These are phyloP conservation scores for Coccomyxa subellipsoidea DNA, from an alignment of 163 green algal species.

Conservation along the genomic window DNA sequence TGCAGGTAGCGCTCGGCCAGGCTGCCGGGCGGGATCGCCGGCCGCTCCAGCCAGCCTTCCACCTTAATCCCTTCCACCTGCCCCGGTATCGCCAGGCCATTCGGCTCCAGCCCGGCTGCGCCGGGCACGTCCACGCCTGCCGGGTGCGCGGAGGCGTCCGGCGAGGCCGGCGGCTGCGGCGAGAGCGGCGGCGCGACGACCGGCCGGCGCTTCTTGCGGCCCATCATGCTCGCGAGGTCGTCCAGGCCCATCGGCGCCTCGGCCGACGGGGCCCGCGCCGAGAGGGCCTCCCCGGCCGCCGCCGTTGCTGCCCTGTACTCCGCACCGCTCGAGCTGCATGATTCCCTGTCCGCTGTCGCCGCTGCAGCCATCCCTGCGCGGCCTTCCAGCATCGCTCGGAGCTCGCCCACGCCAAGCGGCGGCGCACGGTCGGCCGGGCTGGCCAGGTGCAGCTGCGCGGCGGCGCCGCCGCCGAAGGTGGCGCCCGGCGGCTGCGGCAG, in stretches of 20 bases:
- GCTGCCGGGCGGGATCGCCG: not conserved
- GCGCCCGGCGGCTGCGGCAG: not conserved
- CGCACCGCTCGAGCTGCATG: too few relatives aligned
- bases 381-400: not conserved
- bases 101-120: too few relatives aligned
- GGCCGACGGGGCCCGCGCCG: not conserved
- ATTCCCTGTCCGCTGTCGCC: not conserved
- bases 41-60: not conserved
- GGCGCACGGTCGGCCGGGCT: too few relatives aligned
- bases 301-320: not conserved
- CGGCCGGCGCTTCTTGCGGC: not conserved
- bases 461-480: not conserved
- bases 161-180: too few relatives aligned
- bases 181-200: not conserved
- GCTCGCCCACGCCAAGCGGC: not conserved
- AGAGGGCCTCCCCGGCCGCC: not conserved
- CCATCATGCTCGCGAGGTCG: not conserved
- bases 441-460: too few relatives aligned
- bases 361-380: too few relatives aligned
- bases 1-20: not conserved
- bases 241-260: not conserved
- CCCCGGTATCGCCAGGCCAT: too few relatives aligned
- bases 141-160: not conserved
- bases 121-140: too few relatives aligned
- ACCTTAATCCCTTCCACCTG: too few relatives aligned